A percentile compares a stretch with the other conserved stretches of the same genome.
These are phyloP conservation scores for Butyriboletus regius DNA, from an alignment of 1,284 basidiomycete genomes.

Conservation along the genomic window DNA sequence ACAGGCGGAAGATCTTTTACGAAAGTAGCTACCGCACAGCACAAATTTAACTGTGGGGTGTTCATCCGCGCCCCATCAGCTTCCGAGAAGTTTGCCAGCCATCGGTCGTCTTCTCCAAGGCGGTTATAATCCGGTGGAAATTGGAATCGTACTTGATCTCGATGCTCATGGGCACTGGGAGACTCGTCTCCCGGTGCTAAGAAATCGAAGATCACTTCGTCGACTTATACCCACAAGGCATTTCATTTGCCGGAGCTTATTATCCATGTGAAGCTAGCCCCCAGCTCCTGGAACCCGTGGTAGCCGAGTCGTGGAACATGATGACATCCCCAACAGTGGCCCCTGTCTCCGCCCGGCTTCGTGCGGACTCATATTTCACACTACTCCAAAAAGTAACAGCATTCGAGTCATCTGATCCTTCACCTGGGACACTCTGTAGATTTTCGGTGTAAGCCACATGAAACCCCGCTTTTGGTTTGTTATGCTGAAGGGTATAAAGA, in stretches of 20 bases:
- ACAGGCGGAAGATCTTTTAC: not conserved
- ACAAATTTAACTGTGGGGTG: not conserved
- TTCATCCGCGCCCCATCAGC: not conserved
- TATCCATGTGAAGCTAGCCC: slow-evolving; percentile 1
- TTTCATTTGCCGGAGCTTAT: not conserved
- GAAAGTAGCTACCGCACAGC: not conserved
- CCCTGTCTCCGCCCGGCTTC: not conserved
- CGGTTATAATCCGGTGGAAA: not conserved
- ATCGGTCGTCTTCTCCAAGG: not conserved
- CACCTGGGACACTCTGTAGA: not conserved
- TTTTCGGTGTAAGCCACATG: not conserved
- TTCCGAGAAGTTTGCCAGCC: not conserved
- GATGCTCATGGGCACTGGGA: not conserved
- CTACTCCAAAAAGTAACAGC: not conserved
- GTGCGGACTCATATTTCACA: slow-evolving; percentile 1
- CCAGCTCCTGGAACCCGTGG: not conserved
- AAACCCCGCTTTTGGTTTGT: slow-evolving; percentile 4
- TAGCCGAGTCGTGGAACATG: not conserved
- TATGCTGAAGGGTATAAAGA: slow-evolving; percentile 15
- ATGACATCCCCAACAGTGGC: not conserved
- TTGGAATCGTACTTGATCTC: not conserved
- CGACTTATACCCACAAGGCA: not conserved
- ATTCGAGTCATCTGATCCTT: slow-evolving; percentile 14
- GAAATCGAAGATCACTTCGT: not conserved
- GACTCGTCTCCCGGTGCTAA: not conserved